Evolutionary conservation across 176 grass and related monocot species (phyloP).

Genomic region (Rhynchospora pubera): DNA sequence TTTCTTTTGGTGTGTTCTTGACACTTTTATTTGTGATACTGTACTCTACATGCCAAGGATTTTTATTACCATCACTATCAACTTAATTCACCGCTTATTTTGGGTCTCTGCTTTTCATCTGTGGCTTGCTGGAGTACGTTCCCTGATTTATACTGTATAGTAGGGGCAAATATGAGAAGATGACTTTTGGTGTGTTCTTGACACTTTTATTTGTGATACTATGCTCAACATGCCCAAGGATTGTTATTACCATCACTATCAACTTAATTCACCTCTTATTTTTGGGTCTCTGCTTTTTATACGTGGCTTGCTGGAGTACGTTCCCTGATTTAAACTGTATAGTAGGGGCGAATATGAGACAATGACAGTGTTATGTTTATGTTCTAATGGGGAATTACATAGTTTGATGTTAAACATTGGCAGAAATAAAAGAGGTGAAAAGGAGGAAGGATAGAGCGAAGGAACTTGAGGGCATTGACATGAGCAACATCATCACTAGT

Average conservation of each 20-base stretch:
- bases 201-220: background rate
- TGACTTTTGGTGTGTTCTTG: conserved; percentile 1
- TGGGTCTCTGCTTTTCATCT: background rate
- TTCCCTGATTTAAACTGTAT: background rate
- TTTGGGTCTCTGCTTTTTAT: background rate
- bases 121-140: background rate
- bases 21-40: background rate
- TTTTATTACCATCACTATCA: background rate
- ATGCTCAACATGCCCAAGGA: background rate
- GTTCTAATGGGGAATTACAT: background rate
- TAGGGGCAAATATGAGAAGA: background rate
- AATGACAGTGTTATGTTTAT: background rate
- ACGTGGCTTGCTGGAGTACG: background rate
- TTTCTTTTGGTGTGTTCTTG: background rate
- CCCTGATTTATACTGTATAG: background rate
- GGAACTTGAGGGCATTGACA: conserved; percentile 95
- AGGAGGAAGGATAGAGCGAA: conserved; percentile 93
- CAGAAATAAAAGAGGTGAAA: conserved; percentile 88
- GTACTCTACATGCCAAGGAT: background rate
- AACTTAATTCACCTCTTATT: background rate
- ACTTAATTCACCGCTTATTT: background rate
- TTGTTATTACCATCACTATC: background rate
- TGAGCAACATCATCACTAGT: conserved; percentile 86
- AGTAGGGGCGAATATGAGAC: background rate
- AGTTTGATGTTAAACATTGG: background rate